Conservation (phyloP, 306 rosid genomes). For the Vigna unguiculata region DNA sequence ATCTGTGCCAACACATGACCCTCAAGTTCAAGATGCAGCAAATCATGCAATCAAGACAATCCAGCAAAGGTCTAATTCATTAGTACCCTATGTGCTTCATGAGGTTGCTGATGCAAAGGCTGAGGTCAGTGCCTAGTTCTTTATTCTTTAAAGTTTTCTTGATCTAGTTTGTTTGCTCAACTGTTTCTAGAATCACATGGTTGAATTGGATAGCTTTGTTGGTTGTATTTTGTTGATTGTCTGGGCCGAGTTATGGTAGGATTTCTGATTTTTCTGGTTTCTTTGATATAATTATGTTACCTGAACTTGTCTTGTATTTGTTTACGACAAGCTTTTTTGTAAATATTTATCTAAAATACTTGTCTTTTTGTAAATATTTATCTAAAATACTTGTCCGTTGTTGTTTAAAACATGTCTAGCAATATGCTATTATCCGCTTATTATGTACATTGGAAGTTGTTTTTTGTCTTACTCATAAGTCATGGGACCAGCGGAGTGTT, state of each 20-base stretch:
- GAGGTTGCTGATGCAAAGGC: constrained; percentile 83
- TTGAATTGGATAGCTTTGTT: neutral
- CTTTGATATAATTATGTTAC: neutral
- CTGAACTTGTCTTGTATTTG: neutral
- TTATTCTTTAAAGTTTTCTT: constrained; percentile 15
- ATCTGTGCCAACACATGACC: constrained; percentile 72
- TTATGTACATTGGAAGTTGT: neutral
- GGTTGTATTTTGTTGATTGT: constrained; percentile 10
- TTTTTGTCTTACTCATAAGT: neutral
- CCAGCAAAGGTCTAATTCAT: constrained; percentile 81
- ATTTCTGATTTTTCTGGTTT: neutral
- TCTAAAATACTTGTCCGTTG: neutral
- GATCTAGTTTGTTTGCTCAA: constrained; percentile 15
- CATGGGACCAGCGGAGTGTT: neutral
- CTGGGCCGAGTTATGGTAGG: neutral
- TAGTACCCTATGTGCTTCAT: constrained; percentile 71
- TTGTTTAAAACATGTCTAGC: neutral
- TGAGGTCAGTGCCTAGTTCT: constrained; percentile 62
- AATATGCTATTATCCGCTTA: neutral
- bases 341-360: neutral
- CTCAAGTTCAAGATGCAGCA: constrained; percentile 85
- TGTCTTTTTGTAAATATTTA: neutral
- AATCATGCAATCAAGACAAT: constrained; percentile 73
- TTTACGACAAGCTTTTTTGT: neutral
- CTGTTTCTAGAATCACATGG: constrained; percentile 22